Percentiles rank a stretch among this genome's conserved stretches.
Evolutionary conservation across 2,329 filamentous ascomycete genomes (phyloP).

Genomic region (Aureobasidium vineae): DNA sequence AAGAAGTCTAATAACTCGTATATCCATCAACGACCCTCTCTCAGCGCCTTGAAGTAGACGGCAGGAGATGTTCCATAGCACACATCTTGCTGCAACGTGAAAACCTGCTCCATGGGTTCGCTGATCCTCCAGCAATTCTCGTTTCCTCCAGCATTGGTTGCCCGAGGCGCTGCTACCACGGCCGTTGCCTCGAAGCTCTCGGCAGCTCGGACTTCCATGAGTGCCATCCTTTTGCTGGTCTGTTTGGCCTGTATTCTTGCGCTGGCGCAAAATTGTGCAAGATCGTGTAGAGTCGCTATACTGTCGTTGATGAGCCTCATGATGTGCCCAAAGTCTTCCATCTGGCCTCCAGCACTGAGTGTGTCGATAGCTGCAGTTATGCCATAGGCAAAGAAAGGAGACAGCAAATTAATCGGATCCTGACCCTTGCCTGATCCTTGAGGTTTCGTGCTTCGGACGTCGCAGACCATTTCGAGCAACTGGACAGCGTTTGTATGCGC

Average conservation of each 20-base stretch:
- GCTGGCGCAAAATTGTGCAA: conserved; percentile 22
- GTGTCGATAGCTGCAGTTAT: conserved; percentile 66
- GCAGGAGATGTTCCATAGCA: conserved; percentile 37
- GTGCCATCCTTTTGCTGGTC: conserved; percentile 21
- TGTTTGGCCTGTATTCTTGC: conserved; percentile 17
- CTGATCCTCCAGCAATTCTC: conserved; percentile 35
- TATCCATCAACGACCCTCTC: conserved; percentile 15
- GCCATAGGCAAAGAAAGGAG: conserved; percentile 60
- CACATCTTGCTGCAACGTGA: conserved; percentile 36
- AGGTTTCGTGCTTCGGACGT: conserved; percentile 37
- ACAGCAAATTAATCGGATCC: conserved; percentile 26
- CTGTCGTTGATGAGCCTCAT: conserved; percentile 9
- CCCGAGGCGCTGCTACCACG: background rate
- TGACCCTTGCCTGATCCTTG: conserved; percentile 19
- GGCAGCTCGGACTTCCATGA: conserved; percentile 2
- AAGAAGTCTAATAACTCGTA: background rate
- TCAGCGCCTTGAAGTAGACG: conserved; percentile 34
- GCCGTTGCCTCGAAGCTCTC: conserved; percentile 4
- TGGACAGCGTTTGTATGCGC: conserved; percentile 55
- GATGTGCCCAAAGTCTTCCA: conserved; percentile 16
- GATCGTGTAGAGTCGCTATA: conserved; percentile 6
- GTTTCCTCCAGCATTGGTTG: background rate
- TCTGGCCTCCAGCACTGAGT: conserved; percentile 57
- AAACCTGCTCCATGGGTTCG: conserved; percentile 36
- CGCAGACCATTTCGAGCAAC: conserved; percentile 51